These are phyloP conservation scores for Trichoderma endophyticum DNA, from an alignment of 2,329 filamentous ascomycete genomes.

Conservation along the genomic window DNA sequence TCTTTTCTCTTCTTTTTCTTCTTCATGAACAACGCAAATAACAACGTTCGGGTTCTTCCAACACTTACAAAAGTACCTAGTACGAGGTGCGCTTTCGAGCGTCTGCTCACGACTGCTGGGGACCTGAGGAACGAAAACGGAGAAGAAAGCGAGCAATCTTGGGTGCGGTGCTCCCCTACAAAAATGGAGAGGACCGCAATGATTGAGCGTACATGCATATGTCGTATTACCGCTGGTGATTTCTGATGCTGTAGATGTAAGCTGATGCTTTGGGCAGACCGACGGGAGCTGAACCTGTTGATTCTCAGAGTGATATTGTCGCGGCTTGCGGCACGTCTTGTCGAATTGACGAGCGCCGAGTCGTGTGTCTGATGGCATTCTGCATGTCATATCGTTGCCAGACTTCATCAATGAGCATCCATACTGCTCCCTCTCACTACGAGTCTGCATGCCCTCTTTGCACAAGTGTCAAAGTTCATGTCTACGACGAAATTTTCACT, in stretches of 20 bases:
- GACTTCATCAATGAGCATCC: background rate
- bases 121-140: constrained; percentile 47
- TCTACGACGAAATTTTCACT: background rate
- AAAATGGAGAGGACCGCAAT: constrained; percentile 56
- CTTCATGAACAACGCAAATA: constrained; percentile 47
- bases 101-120: constrained; percentile 46
- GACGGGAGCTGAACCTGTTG: background rate
- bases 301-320: background rate
- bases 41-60: constrained; percentile 41
- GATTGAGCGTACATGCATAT: constrained; percentile 53
- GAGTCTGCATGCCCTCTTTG: background rate
- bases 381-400: background rate
- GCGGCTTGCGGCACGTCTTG: background rate
- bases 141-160: constrained; percentile 57
- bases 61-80: constrained; percentile 30
- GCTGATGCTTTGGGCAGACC: background rate
- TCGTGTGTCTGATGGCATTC: background rate
- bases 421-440: background rate
- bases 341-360: background rate
- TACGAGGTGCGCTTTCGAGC: constrained; percentile 45
- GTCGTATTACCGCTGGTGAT: background rate
- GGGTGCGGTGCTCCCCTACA: constrained; percentile 55
- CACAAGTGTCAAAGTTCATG: background rate
- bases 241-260: background rate
- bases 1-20: constrained; percentile 29